Evolutionary conservation across 139 green algal genomes (phyloP), one percentile per base, ranked within the genome.

Genomic region (Pedinophyceae sp.): DNA sequence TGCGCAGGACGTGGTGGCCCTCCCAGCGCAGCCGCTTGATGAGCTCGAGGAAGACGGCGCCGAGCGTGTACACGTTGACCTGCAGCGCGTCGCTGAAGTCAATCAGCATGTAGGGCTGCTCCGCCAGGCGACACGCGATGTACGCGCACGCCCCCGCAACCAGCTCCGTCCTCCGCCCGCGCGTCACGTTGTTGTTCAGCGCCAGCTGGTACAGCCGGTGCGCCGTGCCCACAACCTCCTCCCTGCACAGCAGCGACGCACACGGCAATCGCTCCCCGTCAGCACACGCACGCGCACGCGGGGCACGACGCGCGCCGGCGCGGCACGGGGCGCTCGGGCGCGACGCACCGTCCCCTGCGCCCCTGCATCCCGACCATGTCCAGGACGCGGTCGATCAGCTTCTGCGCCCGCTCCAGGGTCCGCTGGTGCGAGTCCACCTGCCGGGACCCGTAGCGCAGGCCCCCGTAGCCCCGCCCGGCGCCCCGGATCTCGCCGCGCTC

Each of bases 81-180:
- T 69, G 55, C 26, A 93, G 59, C n/a, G 56, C 57, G 68, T 98
- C 91, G 3, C 67, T 78, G 67, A 97, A 95, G 72, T 98, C 91
- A 52, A 98, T 95, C 30, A 98, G 81, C 78, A 98, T 89, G 75
- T 89, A 97, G 50, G 91, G 88, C 65, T 88, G 85, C 29, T 48
- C 59, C 53, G 96, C 91, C 61, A 93, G 80, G 38, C 91, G 74
- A 67, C 87, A 96, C 18, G 93, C 68, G 46, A 96, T 86, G 80
- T 98, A 98, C 23, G 96, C 64, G 66, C 87, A 96, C 16, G 78
- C 79, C 0, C 75, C 90, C 3, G 88, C 90, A 10, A 98, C 76
- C 69, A 94, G 84, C 45, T 73, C 67, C 16, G 84, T 85, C 16
- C 89, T 61, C 38, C 91, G 62, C 2, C 91, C 91, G 5, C 83